phyloP scores from a whole-genome alignment of 2,329 filamentous ascomycete genomes.

The Raffaelea albimanens region DNA sequence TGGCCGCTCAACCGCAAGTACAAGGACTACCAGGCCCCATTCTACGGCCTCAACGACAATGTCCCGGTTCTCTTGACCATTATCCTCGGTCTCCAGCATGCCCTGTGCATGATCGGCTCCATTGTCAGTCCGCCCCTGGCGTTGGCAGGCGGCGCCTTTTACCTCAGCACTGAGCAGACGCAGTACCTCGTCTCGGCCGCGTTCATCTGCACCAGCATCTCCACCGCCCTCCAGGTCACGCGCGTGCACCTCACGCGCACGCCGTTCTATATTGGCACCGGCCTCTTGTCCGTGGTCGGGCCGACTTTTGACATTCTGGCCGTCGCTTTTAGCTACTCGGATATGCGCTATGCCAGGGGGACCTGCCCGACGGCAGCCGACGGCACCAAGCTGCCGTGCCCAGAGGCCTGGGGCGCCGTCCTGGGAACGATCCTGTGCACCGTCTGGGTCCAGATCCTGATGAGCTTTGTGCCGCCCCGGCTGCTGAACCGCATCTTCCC shows the following conservation, averaged over 20 bases:
- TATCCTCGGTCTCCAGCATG: constrained; percentile 60
- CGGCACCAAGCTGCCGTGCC: constrained; percentile 52
- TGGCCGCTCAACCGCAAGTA: constrained; percentile 52
- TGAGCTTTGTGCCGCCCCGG: constrained; percentile 54
- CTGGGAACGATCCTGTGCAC: constrained; percentile 43
- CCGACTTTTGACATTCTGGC: constrained; percentile 60
- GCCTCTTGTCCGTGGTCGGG: constrained; percentile 58
- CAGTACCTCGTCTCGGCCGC: constrained; percentile 62
- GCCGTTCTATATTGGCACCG: constrained; percentile 55
- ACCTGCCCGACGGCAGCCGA: constrained; percentile 48
- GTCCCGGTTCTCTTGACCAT: constrained; percentile 59
- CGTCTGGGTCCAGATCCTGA: constrained; percentile 48
- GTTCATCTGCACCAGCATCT: constrained; percentile 56
- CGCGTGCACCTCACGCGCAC: constrained; percentile 53
- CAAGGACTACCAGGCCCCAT: constrained; percentile 43
- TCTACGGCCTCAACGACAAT: constrained; percentile 60
- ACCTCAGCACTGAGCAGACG: constrained; percentile 42
- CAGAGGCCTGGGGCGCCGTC: constrained; percentile 56
- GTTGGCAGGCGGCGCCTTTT: constrained; percentile 46
- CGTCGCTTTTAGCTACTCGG: constrained; percentile 51
- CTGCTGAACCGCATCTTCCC: constrained; percentile 55
- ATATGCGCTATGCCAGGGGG: constrained; percentile 55
- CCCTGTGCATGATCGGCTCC: constrained; percentile 57
- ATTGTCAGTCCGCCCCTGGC: constrained; percentile 52
- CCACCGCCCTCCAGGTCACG: constrained; percentile 58